Conservation (phyloP, 1,139 yeast species). For the Candida labiduridarum region DNA sequence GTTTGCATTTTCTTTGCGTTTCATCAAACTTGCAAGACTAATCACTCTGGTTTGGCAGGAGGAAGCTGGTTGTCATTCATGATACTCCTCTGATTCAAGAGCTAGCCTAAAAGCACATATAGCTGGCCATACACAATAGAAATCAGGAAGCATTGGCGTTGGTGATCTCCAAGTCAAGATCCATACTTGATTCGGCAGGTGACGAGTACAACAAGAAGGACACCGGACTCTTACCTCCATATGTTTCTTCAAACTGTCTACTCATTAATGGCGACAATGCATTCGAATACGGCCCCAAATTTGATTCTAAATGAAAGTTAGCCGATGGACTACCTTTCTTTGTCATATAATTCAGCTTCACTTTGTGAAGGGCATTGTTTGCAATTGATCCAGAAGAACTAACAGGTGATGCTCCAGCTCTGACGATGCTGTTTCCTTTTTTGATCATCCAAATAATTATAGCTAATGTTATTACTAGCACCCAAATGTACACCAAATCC, state of each 20-base stretch:
- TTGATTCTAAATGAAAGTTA: not conserved
- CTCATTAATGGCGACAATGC: not conserved
- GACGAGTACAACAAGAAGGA: not conserved
- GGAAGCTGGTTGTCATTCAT: no score
- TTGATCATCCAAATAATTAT: not conserved
- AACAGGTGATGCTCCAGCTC: not conserved
- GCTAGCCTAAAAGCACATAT: not conserved
- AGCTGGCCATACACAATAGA: no score
- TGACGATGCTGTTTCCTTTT: not conserved
- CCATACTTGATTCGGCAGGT: not conserved
- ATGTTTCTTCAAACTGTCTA: not conserved
- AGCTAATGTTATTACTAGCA: not conserved
- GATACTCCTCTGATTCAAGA: not conserved
- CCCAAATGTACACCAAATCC: not conserved
- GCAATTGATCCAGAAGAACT: not conserved
- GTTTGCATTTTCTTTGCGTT: no score
- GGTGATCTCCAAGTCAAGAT: not conserved
- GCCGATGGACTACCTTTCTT: not conserved
- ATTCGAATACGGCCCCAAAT: conserved; percentile 1
- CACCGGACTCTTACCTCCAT: not conserved
- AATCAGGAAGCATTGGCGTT: not conserved
- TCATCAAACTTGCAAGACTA: no score
- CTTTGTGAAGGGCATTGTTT: not conserved
- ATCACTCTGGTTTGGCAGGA: no score
- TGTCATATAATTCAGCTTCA: not conserved